phyloP scores from a whole-genome alignment of 768 basidiomycete genomes.

The Sporobolomyces roseus region DNA sequence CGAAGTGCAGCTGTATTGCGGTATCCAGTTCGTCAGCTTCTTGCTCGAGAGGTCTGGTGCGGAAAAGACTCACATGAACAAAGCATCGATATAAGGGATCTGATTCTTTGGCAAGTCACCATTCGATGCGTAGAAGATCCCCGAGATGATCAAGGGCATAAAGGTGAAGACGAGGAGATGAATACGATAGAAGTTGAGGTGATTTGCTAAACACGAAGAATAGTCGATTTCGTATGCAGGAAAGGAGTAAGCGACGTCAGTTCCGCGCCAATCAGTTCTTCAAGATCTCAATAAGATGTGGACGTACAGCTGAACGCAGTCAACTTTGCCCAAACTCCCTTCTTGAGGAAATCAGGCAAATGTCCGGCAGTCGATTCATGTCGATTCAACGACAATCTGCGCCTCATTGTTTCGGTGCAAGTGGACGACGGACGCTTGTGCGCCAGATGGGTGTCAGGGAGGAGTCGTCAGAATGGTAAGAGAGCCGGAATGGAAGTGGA shows the following conservation, averaged over 20 bases:
- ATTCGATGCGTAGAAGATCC: constrained; percentile 78
- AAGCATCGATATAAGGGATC: constrained; percentile 69
- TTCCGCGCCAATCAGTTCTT: not conserved
- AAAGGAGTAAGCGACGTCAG: not conserved
- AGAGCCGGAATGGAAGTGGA: no score
- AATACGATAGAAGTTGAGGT: constrained; percentile 65
- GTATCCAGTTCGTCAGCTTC: not conserved
- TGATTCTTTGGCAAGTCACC: constrained; percentile 56
- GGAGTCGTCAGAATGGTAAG: no score
- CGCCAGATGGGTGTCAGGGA: no score
- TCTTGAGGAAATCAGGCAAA: constrained; percentile 20
- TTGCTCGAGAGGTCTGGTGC: not conserved
- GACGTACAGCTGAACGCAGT: constrained; percentile 60
- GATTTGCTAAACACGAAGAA: constrained; percentile 55
- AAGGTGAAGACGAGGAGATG: constrained; percentile 53
- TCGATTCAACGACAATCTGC: constrained; percentile 17
- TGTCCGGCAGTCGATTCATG: constrained; percentile 28
- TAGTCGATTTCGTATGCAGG: constrained; percentile 47
- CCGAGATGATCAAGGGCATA: constrained; percentile 74
- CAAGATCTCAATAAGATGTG: not conserved
- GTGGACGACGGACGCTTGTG: no score
- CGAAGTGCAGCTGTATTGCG: constrained; percentile 48
- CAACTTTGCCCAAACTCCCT: constrained; percentile 6
- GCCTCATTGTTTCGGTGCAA: not conserved
- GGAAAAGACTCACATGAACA: constrained; percentile 62